Evolutionary conservation across 2,329 filamentous ascomycete species (phyloP).

Genomic region (Fusarium sp.): DNA sequence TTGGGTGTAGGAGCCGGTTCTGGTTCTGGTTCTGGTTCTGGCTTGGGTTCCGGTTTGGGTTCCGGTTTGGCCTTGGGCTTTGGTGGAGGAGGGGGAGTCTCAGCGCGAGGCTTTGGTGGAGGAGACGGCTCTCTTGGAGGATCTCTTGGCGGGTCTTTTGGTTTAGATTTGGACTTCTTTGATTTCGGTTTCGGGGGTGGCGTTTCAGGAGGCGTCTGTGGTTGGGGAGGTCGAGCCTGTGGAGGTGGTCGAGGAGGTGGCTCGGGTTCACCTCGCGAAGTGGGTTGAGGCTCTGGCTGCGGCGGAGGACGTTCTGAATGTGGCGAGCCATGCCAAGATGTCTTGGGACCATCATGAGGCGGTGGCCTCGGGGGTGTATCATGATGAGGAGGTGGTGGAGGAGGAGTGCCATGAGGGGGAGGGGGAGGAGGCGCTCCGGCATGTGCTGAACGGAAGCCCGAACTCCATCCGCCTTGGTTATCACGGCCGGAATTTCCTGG

Average conservation of each 20-base stretch:
- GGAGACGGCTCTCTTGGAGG: slow-evolving; percentile 35
- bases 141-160: slow-evolving; percentile 23
- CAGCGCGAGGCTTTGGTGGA: slow-evolving; percentile 31
- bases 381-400: slow-evolving; percentile 50
- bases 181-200: slow-evolving; percentile 42
- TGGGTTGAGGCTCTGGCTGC: slow-evolving; percentile 31
- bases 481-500: slow-evolving; percentile 35
- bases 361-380: slow-evolving; percentile 42
- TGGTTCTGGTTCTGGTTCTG: background rate
- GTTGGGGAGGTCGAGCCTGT: slow-evolving; percentile 30
- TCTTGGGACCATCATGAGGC: slow-evolving; percentile 48
- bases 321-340: slow-evolving; percentile 52
- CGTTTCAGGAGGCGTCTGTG: slow-evolving; percentile 34
- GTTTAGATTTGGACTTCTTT: slow-evolving; percentile 12
- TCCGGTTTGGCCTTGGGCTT: slow-evolving; percentile 32
- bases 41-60: slow-evolving; percentile 37
- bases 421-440: slow-evolving; percentile 49
- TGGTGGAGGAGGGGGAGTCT: slow-evolving; percentile 37
- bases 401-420: slow-evolving; percentile 48
- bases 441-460: slow-evolving; percentile 47
- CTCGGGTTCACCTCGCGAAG: slow-evolving; percentile 34
- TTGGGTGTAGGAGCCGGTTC: slow-evolving; percentile 39
- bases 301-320: slow-evolving; percentile 40
- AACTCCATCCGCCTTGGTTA: slow-evolving; percentile 46
- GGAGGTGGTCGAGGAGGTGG: slow-evolving; percentile 39